Base-by-base conservation (phyloP, 2,329 filamentous ascomycete species). In the Leptosphaerulina australis region DNA sequence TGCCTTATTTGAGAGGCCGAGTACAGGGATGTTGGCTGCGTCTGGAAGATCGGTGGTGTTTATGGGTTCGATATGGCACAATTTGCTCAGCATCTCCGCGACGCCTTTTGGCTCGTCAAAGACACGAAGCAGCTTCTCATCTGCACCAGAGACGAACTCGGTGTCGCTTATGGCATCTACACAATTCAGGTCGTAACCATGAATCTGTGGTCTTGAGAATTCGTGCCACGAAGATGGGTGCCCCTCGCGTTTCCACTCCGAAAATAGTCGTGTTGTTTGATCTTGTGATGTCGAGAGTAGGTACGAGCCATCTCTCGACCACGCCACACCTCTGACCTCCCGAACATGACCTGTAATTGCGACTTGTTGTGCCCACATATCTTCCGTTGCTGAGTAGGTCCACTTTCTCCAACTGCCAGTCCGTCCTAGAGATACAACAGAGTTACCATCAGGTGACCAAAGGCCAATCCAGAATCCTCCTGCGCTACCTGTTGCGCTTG, bases 141-240 rank as follows among this genome's bases (percentile, higher is more conserved):
- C 94, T 3, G 94, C 94, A 5, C 94, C 94, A 2, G 92, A 96
- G 17, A 97, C 88, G 68, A 99, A 99, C 60, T 87, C 88, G 6
- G 84, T 81, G 6, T 82, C 74, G 6, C 84, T 86, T 4, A 97
- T 79, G 0, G 86, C 83, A 66, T 91, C 88, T 56, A 97, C 86
- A 71, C 94, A 97, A 77, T 97, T 99, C 45, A 99, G 81, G 71
- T 99, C 93, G 71, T 99, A 99, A 28, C 94, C 94, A 70, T 99
- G 94, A 58, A 99, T 99, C 71, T 99, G 94, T 3, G 94, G 94
- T 39, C 94, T 82, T 1, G 92, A 88, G 78, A 97, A 91, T 72
- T 99, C 94, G 73, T 97, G 93, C 94, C 94, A 99, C 9, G 90
- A 91, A 30, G 56, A 46, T 10, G 37, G 1, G 4, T 18, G 3